Percentiles rank a stretch among this genome's conserved stretches.
Evolutionary conservation across 345 rosid genomes (phyloP).

Genomic region (Citrus medica): DNA sequence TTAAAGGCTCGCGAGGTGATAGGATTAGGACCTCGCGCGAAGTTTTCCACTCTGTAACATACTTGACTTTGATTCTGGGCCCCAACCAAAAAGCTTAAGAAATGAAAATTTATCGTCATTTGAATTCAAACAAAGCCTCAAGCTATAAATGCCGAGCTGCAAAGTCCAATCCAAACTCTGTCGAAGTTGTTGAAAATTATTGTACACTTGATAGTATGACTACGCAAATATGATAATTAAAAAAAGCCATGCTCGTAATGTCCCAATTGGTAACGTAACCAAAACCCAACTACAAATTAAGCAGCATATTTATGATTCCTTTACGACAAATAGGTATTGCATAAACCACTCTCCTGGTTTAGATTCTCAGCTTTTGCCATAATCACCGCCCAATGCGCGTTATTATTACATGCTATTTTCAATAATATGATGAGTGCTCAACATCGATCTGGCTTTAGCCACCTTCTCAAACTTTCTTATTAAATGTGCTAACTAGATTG

Average conservation of each 20-base stretch:
- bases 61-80: background rate
- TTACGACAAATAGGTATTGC: background rate
- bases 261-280: background rate
- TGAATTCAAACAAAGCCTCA: background rate
- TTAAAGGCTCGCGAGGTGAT: background rate
- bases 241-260: background rate
- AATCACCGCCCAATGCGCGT: background rate
- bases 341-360: background rate
- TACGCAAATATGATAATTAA: background rate
- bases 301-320: background rate
- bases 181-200: background rate
- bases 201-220: background rate
- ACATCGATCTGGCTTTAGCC: conserved; percentile 5
- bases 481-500: conserved; percentile 26
- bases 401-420: background rate
- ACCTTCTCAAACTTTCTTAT: conserved; percentile 28
- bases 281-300: background rate
- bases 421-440: background rate
- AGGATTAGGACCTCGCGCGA: background rate
- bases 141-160: background rate
- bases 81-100: background rate
- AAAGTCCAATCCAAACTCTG: background rate
- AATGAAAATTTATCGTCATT: background rate
- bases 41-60: background rate
- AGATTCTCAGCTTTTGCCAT: background rate